Evolutionary conservation across 345 rosid species (phyloP), one percentile per base, ranked within the genome.

Genomic region (Orychophragmus violaceus): DNA sequence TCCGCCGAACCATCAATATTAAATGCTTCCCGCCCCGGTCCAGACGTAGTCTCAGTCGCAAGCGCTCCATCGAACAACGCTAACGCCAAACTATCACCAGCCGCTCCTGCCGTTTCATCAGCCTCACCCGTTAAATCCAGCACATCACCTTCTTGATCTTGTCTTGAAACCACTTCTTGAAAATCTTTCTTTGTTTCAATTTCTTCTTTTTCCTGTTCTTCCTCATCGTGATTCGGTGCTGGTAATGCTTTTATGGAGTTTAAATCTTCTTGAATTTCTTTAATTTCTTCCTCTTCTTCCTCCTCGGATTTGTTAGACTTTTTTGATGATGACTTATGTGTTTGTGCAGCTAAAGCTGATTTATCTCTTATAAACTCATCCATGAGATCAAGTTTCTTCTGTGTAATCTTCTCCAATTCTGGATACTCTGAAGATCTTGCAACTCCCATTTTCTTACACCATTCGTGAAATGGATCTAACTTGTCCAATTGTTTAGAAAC

Each of bases 21-120:
- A 60, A 90, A 88, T 3, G 87, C 85, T 60, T 84, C 82, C 96
- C 97, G 88, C 5, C 68, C 39, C 4, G 78, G 69, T 57, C 68
- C 56, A 1, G 75, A 53, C 51, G 6, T 68, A 55, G 1, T 59
- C 46, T 41, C 46, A 16, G 46, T 41, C 21, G 10, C 46, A 41
- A 41, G 19, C 21, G 19, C 46, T 3, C 46, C 46, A 14, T 41
- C 46, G 21, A 41, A 41, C 21, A 41, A 41, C 46, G 46, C 46
- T 7, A 41, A 16, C 2, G 46, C 46, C 46, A 41, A 41, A 41
- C 46, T 41, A 41, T 41, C 46, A 14, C 46, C 46, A 41, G 16
- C 46, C 46, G 46, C 14, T 21, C 7, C 14, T 16, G 46, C 16
- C 16, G 46, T 16, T 14, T 41, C 19, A 16, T 21, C 46, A 4